phyloP scores from a whole-genome alignment of 148 eudicot species.

The Chenopodium quinoa region DNA sequence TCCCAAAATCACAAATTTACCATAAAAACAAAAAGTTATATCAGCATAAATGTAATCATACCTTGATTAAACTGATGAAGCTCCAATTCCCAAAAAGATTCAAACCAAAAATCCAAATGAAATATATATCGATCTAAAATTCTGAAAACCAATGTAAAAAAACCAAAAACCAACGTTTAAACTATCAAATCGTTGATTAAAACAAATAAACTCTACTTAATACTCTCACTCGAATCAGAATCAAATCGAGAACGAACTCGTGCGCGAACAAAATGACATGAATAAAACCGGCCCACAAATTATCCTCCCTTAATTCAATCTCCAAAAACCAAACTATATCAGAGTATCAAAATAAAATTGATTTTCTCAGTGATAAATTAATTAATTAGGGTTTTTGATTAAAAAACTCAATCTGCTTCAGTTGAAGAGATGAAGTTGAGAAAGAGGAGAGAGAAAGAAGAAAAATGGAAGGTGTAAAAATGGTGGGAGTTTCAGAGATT shows the following conservation, averaged over 20 bases:
- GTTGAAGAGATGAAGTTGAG: background rate
- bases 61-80: background rate
- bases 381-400: too few species aligned
- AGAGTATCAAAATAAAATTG: background rate
- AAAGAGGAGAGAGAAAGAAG: background rate
- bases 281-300: background rate
- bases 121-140: constrained; percentile 1
- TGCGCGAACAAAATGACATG: background rate
- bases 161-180: too few species aligned
- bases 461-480: background rate
- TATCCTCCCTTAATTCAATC: background rate
- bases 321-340: background rate
- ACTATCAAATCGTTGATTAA: background rate
- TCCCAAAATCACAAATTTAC: background rate
- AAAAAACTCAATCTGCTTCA: background rate
- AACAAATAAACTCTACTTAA: background rate
- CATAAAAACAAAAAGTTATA: background rate
- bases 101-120: background rate
- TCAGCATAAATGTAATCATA: constrained; percentile 2
- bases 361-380: too few species aligned
- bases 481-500: background rate
- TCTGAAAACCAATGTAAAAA: too few species aligned
- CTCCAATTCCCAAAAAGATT: background rate
- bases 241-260: background rate
- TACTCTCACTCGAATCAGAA: background rate